Base-by-base conservation (phyloP, 2,329 filamentous ascomycete species). In the Domatiomyces globalis region DNA sequence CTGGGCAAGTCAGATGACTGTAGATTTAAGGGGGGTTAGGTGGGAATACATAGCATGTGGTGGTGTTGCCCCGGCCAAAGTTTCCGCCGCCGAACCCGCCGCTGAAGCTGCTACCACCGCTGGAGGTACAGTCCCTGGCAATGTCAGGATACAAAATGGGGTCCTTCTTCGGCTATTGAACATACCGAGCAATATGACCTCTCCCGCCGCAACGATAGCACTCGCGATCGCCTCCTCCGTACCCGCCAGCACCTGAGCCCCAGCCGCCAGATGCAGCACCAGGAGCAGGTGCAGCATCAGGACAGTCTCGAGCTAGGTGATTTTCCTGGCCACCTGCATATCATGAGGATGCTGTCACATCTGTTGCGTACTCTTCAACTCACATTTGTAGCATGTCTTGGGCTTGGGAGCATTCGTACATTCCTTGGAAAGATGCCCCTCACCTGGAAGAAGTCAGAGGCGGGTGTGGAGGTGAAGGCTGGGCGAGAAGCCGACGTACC, bases 121-220 rank as follows among this genome's bases (percentile, higher is more conserved):
- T 73, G 63, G 73, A 75, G 64, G 75, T 78, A 63, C 77, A 61
- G 45, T 61, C 58, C 49, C 58, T 61, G 48, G 15, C 10, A 1
- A 25, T 42, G 45, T 57, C 71, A 56, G 66, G 68, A 54, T 45
- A 3, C 2, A 19, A 6, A n/a, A 20, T 12, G 19, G 4, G n/a
- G 9, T 5, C 18, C 10, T 5, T 8, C 4, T 12, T 45, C 5
- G 10, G 43, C 8, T 19, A 5, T 15, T 10, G 29, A 12, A 22
- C 57, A 25, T 48, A 59, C 58, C 58, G 87, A 62, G 92, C 90
- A 69, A 96, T 95, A 78, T 96, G 92, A 55, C 92, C 92, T 60
- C 88, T 78, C 76, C 95, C 86, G 58, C 89, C 89, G 73, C 92
- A 98, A 84, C 95, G 95, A 82, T 95, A 95, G 81, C 88, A 95